A percentile compares a stretch with the other conserved stretches of the same genome.
Evolutionary conservation across 2,329 filamentous ascomycete species (phyloP).

Genomic region (Pseudogymnoascus sp.): DNA sequence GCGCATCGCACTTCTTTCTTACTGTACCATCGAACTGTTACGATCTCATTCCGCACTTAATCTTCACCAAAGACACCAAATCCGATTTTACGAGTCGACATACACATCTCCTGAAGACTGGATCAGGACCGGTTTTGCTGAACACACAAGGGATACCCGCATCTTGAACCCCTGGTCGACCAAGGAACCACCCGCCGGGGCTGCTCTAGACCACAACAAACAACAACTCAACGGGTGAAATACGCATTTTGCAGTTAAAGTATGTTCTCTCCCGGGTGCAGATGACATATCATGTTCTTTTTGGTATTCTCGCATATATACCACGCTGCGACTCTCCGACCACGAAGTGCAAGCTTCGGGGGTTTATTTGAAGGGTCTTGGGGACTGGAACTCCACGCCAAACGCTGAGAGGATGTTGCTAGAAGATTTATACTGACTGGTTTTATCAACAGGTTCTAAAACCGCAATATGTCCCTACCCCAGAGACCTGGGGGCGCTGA

Average conservation of each 20-base stretch:
- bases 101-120: neutral
- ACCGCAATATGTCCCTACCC: conserved; percentile 45
- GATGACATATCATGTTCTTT: neutral
- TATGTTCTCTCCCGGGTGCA: neutral
- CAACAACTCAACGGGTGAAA: neutral
- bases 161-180: conserved; percentile 5
- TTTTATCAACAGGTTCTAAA: neutral
- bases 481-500: conserved; percentile 54
- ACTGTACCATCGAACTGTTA: neutral
- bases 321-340: neutral
- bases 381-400: neutral
- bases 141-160: neutral
- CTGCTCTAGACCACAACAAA: neutral
- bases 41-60: neutral
- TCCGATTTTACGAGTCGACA: neutral
- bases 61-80: neutral
- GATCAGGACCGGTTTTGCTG: neutral
- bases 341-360: neutral
- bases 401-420: neutral
- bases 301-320: neutral
- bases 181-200: conserved; percentile 2
- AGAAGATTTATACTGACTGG: neutral
- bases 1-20: neutral
- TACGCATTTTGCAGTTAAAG: neutral
- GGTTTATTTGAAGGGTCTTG: neutral